Evolutionary conservation across 2,329 filamentous ascomycete genomes (phyloP).

Genomic region (Onygena corvina): DNA sequence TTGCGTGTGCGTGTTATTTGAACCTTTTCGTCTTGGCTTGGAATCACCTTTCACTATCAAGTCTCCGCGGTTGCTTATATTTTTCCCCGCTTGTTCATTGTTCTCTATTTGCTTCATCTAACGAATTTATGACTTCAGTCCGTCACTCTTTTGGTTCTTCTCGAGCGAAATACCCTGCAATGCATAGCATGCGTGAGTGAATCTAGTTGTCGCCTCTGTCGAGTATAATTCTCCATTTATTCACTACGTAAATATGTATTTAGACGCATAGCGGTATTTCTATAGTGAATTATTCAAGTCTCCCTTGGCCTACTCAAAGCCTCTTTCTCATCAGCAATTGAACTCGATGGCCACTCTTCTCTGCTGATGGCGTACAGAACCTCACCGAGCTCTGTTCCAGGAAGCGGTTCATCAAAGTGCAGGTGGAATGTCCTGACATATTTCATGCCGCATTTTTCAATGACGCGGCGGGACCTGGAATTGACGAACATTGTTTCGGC

Average conservation of each 20-base stretch:
- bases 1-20: not conserved
- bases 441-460: constrained; percentile 10
- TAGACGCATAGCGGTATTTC: too few species aligned
- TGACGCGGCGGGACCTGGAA: constrained; percentile 4
- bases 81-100: not conserved
- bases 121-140: constrained; percentile 13
- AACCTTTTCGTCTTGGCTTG: not conserved
- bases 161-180: constrained; percentile 11
- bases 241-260: not conserved
- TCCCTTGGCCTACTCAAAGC: not conserved
- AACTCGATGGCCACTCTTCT: constrained; percentile 2
- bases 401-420: constrained; percentile 9
- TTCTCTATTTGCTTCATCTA: constrained; percentile 9
- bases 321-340: not conserved
- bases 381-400: constrained; percentile 9
- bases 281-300: too few species aligned
- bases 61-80: not conserved
- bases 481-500: constrained; percentile 10
- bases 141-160: constrained; percentile 8
- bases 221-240: not conserved
- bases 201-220: not conserved
- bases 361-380: constrained; percentile 9
- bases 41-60: not conserved
- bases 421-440: constrained; percentile 6
- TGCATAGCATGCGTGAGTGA: constrained; percentile 4